Base-by-base conservation (phyloP, 2,329 filamentous ascomycete genomes). In the Aureobasidium sp. region DNA sequence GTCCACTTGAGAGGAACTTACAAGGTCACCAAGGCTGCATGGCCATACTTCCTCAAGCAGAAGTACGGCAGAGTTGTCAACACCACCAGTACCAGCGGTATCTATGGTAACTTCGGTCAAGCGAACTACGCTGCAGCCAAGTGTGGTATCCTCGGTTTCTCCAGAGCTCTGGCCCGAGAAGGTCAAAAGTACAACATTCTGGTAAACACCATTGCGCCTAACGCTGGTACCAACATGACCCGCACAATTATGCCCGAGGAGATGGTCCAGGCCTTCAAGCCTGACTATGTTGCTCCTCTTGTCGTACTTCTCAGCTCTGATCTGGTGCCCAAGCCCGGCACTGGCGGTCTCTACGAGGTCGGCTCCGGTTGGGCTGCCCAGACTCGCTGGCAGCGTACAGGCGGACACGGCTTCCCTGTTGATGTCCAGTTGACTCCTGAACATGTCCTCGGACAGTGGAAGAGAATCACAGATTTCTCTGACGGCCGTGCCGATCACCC, bases 101-200 rank as follows among this genome's bases (percentile, higher is more conserved):
- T 98, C 71, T 98, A 98, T 69, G 93, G 93, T 63, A 98, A 96
- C 80, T 98, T 98, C 69, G 93, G 93, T 58, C 93, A 98, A 74
- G 88, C 91, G 65, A 98, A 98, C 79, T 98, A 98, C 71, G 81
- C 93, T 58, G 88, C 91, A 41, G 67, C 72, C 35, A 71, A 70
- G 60, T 68, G 58, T 61, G 93, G 88, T 73, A 97, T 98, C 60
- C 84, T 98, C 37, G 93, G 93, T 57, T 89, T 98, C 77, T 95
- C 90, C 35, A 87, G 90, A 62, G 88, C 93, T 47, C 81, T 98
- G 53, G 93, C 93, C 48, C 79, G 93, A 45, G 93, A 98, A 74
- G 93, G 93, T 63, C 80, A 81, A 66, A 97, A 97, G 78, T 90
- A 98, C 79, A 95, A 96, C 78, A 97, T 98, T 71, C 90, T 83